Conservation (phyloP, 257 asterid species). For the Solanum sitiens region DNA sequence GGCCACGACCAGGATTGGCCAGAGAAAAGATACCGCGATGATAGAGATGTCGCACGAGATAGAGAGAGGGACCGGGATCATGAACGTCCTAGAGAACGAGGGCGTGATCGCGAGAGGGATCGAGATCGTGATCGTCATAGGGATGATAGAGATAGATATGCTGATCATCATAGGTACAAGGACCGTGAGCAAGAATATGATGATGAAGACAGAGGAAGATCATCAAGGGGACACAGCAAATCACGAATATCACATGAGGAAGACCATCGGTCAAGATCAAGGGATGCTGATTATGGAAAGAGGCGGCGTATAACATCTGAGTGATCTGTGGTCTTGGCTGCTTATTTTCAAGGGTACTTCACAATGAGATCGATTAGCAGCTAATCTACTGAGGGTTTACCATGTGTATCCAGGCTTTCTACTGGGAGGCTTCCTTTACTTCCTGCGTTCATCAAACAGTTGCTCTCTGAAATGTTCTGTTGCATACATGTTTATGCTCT, state of each 20-base stretch:
- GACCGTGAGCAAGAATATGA: slow-evolving; percentile 52
- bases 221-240: slow-evolving; percentile 59
- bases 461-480: slow-evolving; percentile 8
- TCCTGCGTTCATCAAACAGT: slow-evolving; percentile 3
- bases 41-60: slow-evolving; percentile 47
- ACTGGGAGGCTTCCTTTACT: slow-evolving; percentile 19
- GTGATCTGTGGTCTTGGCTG: slow-evolving; percentile 15
- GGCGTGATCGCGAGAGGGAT: slow-evolving; percentile 38
- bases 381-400: slow-evolving; percentile 16
- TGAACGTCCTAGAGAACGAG: slow-evolving; percentile 49
- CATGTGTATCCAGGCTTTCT: slow-evolving; percentile 15
- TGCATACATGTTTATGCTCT: slow-evolving; percentile 7
- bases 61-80: slow-evolving; percentile 49
- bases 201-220: slow-evolving; percentile 73
- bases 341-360: slow-evolving; percentile 1
- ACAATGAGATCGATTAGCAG: slow-evolving; percentile 7
- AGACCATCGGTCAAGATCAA: slow-evolving; percentile 59
- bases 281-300: slow-evolving; percentile 72
- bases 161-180: slow-evolving; percentile 53
- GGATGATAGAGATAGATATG: slow-evolving; percentile 60
- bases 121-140: slow-evolving; percentile 36
- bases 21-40: slow-evolving; percentile 53
- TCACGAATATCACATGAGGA: slow-evolving; percentile 50
- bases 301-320: slow-evolving; percentile 58
- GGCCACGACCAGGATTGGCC: slow-evolving; percentile 48